These are phyloP conservation scores for Chaetomium tenue DNA, from an alignment of 495 filamentous ascomycete species.

Conservation along the genomic window DNA sequence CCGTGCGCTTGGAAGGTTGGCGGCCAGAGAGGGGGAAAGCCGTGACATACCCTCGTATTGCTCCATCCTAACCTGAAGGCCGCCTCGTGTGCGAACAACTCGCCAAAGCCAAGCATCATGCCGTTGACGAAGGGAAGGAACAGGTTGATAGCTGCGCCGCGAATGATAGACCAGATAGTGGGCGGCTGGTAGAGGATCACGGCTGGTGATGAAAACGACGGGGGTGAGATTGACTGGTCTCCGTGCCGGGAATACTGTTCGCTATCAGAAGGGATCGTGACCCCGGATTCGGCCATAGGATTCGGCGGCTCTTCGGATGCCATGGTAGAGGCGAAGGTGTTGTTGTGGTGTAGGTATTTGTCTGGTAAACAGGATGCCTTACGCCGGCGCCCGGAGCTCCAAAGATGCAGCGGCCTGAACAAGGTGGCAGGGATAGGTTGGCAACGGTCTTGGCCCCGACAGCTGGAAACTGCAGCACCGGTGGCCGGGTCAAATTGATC, in stretches of 20 bases:
- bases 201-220: constrained; percentile 65
- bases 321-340: constrained; percentile 30
- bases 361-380: neutral
- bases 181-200: constrained; percentile 88
- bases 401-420: neutral
- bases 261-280: constrained; percentile 87
- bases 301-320: constrained; percentile 52
- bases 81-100: constrained; percentile 92
- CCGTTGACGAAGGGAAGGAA: constrained; percentile 95
- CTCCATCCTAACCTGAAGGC: constrained; percentile 92
- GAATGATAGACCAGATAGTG: constrained; percentile 76
- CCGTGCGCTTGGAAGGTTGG: neutral
- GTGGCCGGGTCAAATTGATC: neutral
- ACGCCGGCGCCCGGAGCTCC: constrained; percentile 12
- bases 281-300: constrained; percentile 71
- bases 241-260: constrained; percentile 79
- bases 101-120: constrained; percentile 96
- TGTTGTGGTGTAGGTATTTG: neutral
- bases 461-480: neutral
- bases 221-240: constrained; percentile 58
- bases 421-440: neutral
- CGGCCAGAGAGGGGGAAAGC: neutral
- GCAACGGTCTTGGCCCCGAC: too few species aligned
- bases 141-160: constrained; percentile 92
- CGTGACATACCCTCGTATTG: constrained; percentile 73